These are phyloP conservation scores for Kodamaea ohmeri DNA, from an alignment of 1,139 yeast species.

Conservation along the genomic window DNA sequence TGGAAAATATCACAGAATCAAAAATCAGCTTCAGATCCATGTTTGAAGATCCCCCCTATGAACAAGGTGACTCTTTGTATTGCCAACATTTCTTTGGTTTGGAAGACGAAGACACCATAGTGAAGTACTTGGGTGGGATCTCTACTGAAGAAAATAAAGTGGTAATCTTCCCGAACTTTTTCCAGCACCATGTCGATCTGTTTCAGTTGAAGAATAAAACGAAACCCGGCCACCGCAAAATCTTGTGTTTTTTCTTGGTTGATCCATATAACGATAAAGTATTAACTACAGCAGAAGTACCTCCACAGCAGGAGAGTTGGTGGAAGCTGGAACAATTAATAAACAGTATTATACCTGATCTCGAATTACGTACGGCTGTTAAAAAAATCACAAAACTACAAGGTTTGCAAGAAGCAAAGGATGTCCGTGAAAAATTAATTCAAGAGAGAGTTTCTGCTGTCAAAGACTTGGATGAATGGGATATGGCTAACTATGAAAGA, in stretches of 20 bases:
- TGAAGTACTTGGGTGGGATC: conserved; percentile 24
- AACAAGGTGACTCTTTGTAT: conserved; percentile 31
- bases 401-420: conserved; percentile 25
- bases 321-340: conserved; percentile 19
- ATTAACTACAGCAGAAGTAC: conserved; percentile 31
- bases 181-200: conserved; percentile 41
- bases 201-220: conserved; percentile 36
- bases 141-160: conserved; percentile 27
- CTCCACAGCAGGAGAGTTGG: conserved; percentile 44
- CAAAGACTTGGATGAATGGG: conserved; percentile 1
- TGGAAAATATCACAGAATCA: conserved; percentile 39
- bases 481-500: conserved; percentile 1
- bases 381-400: conserved; percentile 9
- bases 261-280: conserved; percentile 37
- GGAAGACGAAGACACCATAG: conserved; percentile 27
- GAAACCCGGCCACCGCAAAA: conserved; percentile 39
- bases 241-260: conserved; percentile 39
- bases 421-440: conserved; percentile 30
- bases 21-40: conserved; percentile 31
- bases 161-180: conserved; percentile 38
- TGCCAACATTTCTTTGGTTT: conserved; percentile 29
- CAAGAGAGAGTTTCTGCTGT: conserved; percentile 26
- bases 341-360: conserved; percentile 10
- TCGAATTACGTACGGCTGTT: conserved; percentile 9
- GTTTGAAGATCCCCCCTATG: conserved; percentile 36